A percentile compares a stretch with the other conserved stretches of the same genome.
These are phyloP conservation scores for Calcarisporium arbuscula DNA, from an alignment of 2,329 filamentous ascomycete genomes.

Conservation along the genomic window DNA sequence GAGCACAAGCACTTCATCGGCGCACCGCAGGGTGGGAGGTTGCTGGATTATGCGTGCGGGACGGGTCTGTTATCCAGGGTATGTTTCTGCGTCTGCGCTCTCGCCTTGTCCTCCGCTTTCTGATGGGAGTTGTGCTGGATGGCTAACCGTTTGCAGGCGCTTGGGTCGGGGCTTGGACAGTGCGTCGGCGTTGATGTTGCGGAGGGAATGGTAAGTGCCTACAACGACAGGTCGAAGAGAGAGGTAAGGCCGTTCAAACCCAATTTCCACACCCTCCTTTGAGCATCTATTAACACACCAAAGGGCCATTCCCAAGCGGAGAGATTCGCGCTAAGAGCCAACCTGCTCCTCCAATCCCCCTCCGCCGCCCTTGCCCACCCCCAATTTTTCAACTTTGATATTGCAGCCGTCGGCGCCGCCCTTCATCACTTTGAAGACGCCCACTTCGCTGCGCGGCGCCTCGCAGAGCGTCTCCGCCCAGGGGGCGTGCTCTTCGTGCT, in stretches of 20 bases:
- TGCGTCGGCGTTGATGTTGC: slow-evolving; percentile 66
- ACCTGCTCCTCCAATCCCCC: slow-evolving; percentile 43
- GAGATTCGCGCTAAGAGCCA: slow-evolving; percentile 44
- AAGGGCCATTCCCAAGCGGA: slow-evolving; percentile 13
- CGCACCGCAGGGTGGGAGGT: slow-evolving; percentile 38
- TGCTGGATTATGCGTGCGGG: slow-evolving; percentile 74
- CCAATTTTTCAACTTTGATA: slow-evolving; percentile 64
- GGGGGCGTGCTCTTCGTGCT: slow-evolving; percentile 63
- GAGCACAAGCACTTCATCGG: slow-evolving; percentile 54
- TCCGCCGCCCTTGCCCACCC: slow-evolving; percentile 48
- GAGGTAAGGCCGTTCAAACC: slow-evolving; percentile 31
- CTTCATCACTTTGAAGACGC: slow-evolving; percentile 66
- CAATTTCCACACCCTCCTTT: too few species aligned
- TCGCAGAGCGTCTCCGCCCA: slow-evolving; percentile 55
- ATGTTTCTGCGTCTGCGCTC: slow-evolving; percentile 16
- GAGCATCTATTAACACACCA: too few species aligned
- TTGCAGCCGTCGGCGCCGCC: slow-evolving; percentile 55
- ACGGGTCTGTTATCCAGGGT: slow-evolving; percentile 61
- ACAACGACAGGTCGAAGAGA: slow-evolving; percentile 54
- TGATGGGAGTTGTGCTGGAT: too few species aligned
- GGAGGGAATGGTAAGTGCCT: slow-evolving; percentile 61
- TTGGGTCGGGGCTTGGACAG: slow-evolving; percentile 34
- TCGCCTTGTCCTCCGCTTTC: too few species aligned
- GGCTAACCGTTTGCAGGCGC: too few species aligned
- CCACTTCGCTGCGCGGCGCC: slow-evolving; percentile 47